phyloP scores from a whole-genome alignment of 345 rosid species.

The Brassica rapa region DNA sequence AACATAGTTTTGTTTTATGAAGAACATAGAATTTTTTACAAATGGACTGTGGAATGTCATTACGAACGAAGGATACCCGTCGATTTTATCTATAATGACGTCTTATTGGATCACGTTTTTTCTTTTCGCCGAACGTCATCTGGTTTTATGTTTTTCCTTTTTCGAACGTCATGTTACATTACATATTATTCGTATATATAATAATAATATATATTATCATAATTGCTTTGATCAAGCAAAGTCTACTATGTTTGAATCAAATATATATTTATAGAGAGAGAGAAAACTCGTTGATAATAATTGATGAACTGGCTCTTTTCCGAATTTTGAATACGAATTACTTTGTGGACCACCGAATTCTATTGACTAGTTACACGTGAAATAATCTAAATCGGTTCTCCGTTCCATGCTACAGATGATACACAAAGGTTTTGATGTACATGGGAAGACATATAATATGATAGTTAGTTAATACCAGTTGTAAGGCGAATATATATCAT shows the following conservation, averaged over 20 bases:
- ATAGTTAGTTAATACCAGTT: not conserved
- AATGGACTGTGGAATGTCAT: constrained; percentile 10
- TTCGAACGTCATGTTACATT: not conserved
- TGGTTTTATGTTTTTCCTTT: not conserved
- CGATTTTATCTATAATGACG: not conserved
- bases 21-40: not conserved
- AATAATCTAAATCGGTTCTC: not conserved
- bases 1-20: not conserved
- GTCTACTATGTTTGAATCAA: not conserved
- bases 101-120: not conserved
- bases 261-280: not conserved
- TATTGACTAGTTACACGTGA: not conserved
- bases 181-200: not conserved
- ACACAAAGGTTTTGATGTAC: not conserved
- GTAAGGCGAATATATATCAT: not conserved
- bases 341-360: not conserved
- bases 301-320: not conserved
- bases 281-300: not conserved
- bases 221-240: not conserved
- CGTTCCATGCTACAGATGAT: not conserved
- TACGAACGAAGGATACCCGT: not conserved
- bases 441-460: not conserved
- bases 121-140: not conserved
- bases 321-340: not conserved
- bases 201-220: not conserved